These are phyloP conservation scores for Fusarium nelsonii DNA, from an alignment of 2,329 filamentous ascomycete species.

Conservation along the genomic window DNA sequence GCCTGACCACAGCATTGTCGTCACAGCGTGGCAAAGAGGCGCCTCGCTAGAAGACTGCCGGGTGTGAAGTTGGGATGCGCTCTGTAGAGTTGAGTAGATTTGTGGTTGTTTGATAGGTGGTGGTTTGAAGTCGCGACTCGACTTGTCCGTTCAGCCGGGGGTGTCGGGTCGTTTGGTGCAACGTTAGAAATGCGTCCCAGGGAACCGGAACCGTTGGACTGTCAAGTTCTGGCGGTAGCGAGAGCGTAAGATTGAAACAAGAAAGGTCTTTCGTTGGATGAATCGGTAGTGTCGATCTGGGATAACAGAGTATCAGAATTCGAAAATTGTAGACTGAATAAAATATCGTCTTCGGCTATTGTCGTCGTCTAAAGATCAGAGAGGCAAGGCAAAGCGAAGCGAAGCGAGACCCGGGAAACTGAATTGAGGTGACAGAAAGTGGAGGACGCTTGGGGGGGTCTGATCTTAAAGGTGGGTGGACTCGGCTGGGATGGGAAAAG, in stretches of 20 bases:
- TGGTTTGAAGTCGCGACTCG: slow-evolving; percentile 2
- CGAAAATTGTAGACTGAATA: neutral
- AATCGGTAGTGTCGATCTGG: neutral
- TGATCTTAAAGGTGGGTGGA: slow-evolving; percentile 17
- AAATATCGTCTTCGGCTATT: slow-evolving; percentile 9
- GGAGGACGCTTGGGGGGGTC: slow-evolving; percentile 31
- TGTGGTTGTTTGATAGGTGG: neutral
- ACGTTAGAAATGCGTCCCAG: slow-evolving; percentile 26
- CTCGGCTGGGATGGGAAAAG: slow-evolving; percentile 24
- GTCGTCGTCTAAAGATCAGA: slow-evolving; percentile 24
- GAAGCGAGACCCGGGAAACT: slow-evolving; percentile 19
- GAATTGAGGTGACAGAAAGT: slow-evolving; percentile 26
- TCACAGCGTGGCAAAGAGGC: slow-evolving; percentile 38
- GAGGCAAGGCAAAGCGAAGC: slow-evolving; percentile 15
- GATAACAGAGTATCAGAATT: neutral
- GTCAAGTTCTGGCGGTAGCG: neutral
- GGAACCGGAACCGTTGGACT: slow-evolving; percentile 18
- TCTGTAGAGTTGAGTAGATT: neutral
- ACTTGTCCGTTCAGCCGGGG: slow-evolving; percentile 24
- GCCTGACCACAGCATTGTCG: slow-evolving; percentile 47
- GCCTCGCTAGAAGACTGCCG: slow-evolving; percentile 40
- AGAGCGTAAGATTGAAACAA: neutral
- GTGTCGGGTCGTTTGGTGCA: slow-evolving; percentile 27
- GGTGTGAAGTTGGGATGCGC: neutral
- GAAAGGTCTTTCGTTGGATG: neutral